phyloP scores from a whole-genome alignment of 2,329 filamentous ascomycete species.

The Ophiostoma quercus region DNA sequence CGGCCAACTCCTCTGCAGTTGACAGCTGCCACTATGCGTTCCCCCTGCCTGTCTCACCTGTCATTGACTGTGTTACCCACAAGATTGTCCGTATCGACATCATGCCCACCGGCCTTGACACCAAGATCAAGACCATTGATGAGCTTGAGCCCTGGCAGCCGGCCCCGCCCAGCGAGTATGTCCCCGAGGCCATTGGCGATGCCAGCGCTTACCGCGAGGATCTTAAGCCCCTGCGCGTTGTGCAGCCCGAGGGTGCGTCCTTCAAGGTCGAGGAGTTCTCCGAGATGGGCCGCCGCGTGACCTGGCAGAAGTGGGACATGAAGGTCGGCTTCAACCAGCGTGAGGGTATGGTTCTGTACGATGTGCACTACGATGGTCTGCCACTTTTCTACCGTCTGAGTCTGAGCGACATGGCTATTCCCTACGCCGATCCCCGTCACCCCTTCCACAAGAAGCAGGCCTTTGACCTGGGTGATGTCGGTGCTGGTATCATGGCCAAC shows the following conservation, averaged over 20 bases:
- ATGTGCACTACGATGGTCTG: constrained; percentile 61
- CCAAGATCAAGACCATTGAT: constrained; percentile 34
- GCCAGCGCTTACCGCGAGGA: constrained; percentile 38
- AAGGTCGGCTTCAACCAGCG: constrained; percentile 64
- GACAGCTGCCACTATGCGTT: constrained; percentile 60
- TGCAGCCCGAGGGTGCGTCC: constrained; percentile 28
- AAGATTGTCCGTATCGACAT: constrained; percentile 41
- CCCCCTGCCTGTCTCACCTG: constrained; percentile 53
- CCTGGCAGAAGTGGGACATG: constrained; percentile 66
- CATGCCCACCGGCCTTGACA: constrained; percentile 48
- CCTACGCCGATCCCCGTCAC: constrained; percentile 58
- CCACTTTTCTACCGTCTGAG: constrained; percentile 62
- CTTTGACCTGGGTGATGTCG: constrained; percentile 67
- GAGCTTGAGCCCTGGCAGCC: constrained; percentile 37
- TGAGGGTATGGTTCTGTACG: constrained; percentile 66
- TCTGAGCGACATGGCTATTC: constrained; percentile 64
- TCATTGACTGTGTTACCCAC: constrained; percentile 48
- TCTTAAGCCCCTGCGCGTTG: constrained; percentile 49
- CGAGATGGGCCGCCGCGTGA: constrained; percentile 39
- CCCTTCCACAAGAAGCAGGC: constrained; percentile 67
- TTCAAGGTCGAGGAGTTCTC: constrained; percentile 44
- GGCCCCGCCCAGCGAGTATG: constrained; percentile 36
- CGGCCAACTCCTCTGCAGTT: constrained; percentile 51
- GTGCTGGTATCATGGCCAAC: constrained; percentile 62
- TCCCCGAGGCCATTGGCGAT: constrained; percentile 34